A percentile compares a stretch with the other conserved stretches of the same genome.
These are phyloP conservation scores for Triticum timopheevii DNA, from an alignment of 176 grass and related monocot genomes.

Conservation along the genomic window DNA sequence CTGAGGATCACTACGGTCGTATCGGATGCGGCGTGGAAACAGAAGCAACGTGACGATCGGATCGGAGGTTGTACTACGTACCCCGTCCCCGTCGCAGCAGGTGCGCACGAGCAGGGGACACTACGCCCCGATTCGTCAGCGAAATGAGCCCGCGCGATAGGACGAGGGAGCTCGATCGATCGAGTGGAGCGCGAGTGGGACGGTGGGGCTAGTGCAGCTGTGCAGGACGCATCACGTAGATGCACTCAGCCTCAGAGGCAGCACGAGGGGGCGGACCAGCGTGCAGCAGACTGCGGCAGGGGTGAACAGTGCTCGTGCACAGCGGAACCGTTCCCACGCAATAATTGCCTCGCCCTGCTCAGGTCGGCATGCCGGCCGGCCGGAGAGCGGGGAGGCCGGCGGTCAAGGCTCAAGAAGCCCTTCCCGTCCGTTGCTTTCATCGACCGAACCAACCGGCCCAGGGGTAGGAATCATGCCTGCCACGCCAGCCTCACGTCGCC, in stretches of 20 bases:
- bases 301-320: not conserved
- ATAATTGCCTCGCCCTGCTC: not conserved
- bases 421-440: not conserved
- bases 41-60: not conserved
- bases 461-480: too few species aligned
- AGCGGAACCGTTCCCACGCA: not conserved
- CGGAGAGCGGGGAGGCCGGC: not conserved
- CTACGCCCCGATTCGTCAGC: not conserved
- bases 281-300: not conserved
- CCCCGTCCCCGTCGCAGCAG: not conserved
- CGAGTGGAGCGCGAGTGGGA: not conserved
- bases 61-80: not conserved
- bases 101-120: not conserved
- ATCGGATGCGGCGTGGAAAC: not conserved
- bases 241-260: not conserved
- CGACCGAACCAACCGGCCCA: not conserved
- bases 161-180: not conserved
- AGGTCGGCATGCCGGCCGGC: not conserved
- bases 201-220: not conserved
- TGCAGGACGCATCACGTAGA: not conserved
- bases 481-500: not conserved
- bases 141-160: not conserved
- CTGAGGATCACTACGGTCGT: not conserved
- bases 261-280: slow-evolving; percentile 13
- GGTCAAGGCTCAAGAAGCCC: not conserved